phyloP scores from a whole-genome alignment of 1,284 basidiomycete genomes.

The Austropuccinia psidii region DNA sequence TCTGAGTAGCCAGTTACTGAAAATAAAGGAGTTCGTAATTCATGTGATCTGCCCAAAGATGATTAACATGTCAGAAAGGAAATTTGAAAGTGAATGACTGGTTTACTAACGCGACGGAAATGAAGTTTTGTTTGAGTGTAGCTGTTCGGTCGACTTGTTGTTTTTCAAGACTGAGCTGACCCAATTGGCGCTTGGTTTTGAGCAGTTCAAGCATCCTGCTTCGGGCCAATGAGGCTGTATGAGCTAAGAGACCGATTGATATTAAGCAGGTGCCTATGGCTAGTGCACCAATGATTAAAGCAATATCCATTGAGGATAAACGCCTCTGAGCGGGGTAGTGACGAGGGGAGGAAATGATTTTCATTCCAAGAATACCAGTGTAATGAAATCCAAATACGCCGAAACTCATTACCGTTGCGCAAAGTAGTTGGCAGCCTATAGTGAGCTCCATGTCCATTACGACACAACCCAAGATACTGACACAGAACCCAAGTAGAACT shows the following conservation, averaged over 20 bases:
- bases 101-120: slow-evolving; percentile 39
- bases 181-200: slow-evolving; percentile 38
- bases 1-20: slow-evolving; percentile 40
- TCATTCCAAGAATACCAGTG: background rate
- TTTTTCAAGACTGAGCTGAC: slow-evolving; percentile 39
- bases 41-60: slow-evolving; percentile 27
- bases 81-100: slow-evolving; percentile 2
- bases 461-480: slow-evolving; percentile 15
- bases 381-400: slow-evolving; percentile 30
- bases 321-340: background rate
- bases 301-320: slow-evolving; percentile 6
- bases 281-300: slow-evolving; percentile 38
- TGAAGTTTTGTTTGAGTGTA: slow-evolving; percentile 40
- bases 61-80: background rate
- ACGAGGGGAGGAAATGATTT: background rate
- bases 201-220: slow-evolving; percentile 38
- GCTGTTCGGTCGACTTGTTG: slow-evolving; percentile 38
- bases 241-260: slow-evolving; percentile 39
- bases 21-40: slow-evolving; percentile 38
- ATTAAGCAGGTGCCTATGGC: slow-evolving; percentile 39
- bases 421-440: slow-evolving; percentile 18
- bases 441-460: slow-evolving; percentile 22
- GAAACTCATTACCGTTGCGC: slow-evolving; percentile 11
- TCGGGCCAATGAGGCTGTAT: slow-evolving; percentile 38
- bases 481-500: background rate